Conservation (phyloP, 345 rosid genomes). For the Syzygium jambos region DNA sequence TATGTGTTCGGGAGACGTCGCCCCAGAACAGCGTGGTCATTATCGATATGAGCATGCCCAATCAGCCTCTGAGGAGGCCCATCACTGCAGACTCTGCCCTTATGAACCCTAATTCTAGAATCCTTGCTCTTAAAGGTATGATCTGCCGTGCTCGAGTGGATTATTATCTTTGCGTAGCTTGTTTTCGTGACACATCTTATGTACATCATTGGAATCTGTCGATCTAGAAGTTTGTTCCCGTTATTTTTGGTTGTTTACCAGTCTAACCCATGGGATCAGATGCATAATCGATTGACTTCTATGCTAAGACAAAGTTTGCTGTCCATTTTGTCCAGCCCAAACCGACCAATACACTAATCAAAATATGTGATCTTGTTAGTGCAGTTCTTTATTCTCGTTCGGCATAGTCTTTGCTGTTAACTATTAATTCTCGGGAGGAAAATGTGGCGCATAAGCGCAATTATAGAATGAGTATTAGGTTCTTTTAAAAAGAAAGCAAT, state of each 20-base stretch:
- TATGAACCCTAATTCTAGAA: conserved; percentile 55
- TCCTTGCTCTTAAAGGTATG: conserved; percentile 35
- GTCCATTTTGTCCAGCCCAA: background rate
- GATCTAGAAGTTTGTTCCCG: background rate
- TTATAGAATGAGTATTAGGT: background rate
- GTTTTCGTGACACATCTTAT: background rate
- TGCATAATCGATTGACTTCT: background rate
- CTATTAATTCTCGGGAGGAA: background rate
- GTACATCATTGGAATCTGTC: background rate
- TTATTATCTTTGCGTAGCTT: background rate
- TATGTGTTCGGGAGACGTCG: conserved; percentile 83
- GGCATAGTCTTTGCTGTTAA: background rate
- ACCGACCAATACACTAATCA: background rate
- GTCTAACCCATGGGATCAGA: background rate
- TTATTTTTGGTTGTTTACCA: background rate
- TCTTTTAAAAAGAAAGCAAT: background rate
- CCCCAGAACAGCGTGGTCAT: conserved; percentile 80
- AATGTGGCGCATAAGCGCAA: background rate
- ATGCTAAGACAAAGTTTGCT: background rate
- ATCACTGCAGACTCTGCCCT: conserved; percentile 82
- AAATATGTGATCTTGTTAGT: background rate
- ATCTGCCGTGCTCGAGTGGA: background rate
- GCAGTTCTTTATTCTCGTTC: background rate
- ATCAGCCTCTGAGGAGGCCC: conserved; percentile 75
- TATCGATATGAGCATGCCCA: conserved; percentile 78